phyloP scores from a whole-genome alignment of 768 basidiomycete species.

The Collybia mongolica region DNA sequence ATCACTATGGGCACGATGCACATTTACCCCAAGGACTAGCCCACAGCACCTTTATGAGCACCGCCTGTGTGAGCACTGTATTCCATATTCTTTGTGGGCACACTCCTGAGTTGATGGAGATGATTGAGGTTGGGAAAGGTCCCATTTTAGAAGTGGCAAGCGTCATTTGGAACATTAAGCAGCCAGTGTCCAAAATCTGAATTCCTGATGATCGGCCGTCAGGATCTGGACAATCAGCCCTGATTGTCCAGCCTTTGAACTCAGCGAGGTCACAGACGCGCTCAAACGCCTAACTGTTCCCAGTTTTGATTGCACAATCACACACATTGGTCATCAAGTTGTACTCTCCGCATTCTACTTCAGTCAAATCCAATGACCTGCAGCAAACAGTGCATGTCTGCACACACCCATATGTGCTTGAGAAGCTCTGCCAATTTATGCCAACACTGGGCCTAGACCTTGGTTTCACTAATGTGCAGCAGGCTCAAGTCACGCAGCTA shows the following conservation, averaged over 20 bases:
- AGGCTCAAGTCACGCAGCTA: constrained; percentile 4
- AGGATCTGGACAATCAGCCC: too few relatives aligned
- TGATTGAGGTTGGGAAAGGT: neutral
- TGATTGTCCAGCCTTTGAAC: too few relatives aligned
- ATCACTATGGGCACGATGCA: constrained; percentile 14
- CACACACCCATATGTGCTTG: neutral
- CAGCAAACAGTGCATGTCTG: neutral
- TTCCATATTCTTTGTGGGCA: constrained; percentile 13
- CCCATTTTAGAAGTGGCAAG: neutral
- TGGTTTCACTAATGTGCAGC: neutral
- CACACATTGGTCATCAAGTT: neutral
- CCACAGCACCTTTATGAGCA: constrained; percentile 2
- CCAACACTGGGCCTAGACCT: neutral
- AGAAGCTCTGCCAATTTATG: neutral
- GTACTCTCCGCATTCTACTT: neutral
- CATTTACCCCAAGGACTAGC: constrained; percentile 8
- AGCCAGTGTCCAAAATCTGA: neutral
- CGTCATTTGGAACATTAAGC: neutral
- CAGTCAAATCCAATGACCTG: neutral
- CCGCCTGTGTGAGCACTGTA: constrained; percentile 8
- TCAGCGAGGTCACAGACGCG: too few relatives aligned
- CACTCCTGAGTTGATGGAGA: neutral
- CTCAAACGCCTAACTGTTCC: too few relatives aligned
- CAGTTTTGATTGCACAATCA: neutral
- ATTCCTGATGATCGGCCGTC: too few relatives aligned